phyloP scores from a whole-genome alignment of 345 rosid species.

The Hibiscus syriacus region DNA sequence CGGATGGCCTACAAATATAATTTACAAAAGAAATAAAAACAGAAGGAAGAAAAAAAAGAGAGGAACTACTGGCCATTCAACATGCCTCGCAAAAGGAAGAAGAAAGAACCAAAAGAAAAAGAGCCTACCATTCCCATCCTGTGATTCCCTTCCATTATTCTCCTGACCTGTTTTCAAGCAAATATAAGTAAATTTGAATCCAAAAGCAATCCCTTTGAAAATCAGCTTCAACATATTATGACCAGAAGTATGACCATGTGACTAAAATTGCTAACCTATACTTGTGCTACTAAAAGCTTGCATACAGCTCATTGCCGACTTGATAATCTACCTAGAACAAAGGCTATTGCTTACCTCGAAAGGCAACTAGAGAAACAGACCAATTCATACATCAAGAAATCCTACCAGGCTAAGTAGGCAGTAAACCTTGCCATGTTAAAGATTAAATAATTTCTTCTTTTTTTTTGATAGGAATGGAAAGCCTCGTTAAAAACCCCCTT shows the following conservation, averaged over 20 bases:
- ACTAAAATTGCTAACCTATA: not conserved
- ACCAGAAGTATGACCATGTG: not conserved
- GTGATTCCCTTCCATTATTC: conserved; percentile 94
- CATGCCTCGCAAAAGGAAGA: conserved; percentile 3
- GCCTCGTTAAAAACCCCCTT: no score
- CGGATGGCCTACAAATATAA: conserved; percentile 52
- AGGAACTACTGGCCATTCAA: conserved; percentile 1
- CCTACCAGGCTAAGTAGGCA: not conserved
- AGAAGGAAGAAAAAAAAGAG: not conserved
- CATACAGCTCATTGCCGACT: not conserved
- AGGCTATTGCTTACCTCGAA: not conserved
- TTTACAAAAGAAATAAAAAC: not conserved
- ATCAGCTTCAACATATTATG: not conserved
- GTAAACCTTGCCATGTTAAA: not conserved
- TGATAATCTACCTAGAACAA: conserved; percentile 1
- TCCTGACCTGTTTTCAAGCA: conserved; percentile 53
- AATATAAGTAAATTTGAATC: not conserved
- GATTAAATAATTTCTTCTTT: not conserved
- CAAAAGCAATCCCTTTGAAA: not conserved
- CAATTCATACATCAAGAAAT: not conserved
- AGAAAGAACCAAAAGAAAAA: conserved; percentile 13
- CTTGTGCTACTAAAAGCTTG: not conserved
- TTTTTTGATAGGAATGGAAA: no score
- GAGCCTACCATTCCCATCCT: conserved; percentile 91
- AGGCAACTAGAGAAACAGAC: not conserved